phyloP scores from a whole-genome alignment of 352 stramenopile species.

The Phytophthora agathidicida region DNA sequence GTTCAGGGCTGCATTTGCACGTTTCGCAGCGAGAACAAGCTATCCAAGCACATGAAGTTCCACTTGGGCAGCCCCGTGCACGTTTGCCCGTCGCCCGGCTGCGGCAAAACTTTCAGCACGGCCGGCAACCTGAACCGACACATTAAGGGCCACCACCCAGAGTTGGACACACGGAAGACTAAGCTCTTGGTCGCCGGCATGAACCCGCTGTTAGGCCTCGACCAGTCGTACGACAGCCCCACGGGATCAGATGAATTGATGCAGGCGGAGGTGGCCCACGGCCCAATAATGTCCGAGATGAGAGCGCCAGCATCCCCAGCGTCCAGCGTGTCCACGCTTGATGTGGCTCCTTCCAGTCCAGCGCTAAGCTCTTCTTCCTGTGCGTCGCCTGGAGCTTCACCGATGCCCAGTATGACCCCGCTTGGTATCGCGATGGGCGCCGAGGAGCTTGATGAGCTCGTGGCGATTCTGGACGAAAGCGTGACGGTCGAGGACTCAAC shows the following conservation, averaged over 20 bases:
- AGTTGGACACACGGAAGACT: conserved; percentile 30
- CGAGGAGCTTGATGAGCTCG: conserved; percentile 45
- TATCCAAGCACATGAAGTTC: conserved; percentile 73
- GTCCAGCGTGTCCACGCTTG: conserved; percentile 20
- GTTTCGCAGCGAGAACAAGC: conserved; percentile 63
- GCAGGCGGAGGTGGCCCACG: neutral
- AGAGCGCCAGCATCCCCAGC: conserved; percentile 7
- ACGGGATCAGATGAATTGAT: conserved; percentile 28
- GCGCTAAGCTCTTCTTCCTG: conserved; percentile 21
- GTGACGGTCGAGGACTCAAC: conserved; percentile 23
- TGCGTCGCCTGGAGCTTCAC: conserved; percentile 5
- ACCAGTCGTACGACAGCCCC: conserved; percentile 38
- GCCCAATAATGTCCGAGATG: conserved; percentile 9
- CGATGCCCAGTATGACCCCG: conserved; percentile 8
- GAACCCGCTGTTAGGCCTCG: conserved; percentile 6
- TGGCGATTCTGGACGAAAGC: conserved; percentile 44
- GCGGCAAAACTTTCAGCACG: conserved; percentile 69
- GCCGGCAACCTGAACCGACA: conserved; percentile 65
- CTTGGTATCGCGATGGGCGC: conserved; percentile 25
- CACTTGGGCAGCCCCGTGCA: conserved; percentile 57
- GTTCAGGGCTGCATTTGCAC: conserved; percentile 52
- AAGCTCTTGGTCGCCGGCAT: conserved; percentile 23
- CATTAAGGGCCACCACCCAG: conserved; percentile 59
- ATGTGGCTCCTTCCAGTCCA: conserved; percentile 13
- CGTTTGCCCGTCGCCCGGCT: conserved; percentile 43